Percentiles rank a stretch among this genome's conserved stretches.
Conservation (phyloP, 768 basidiomycete species). For the Tremella mesenterica region DNA sequence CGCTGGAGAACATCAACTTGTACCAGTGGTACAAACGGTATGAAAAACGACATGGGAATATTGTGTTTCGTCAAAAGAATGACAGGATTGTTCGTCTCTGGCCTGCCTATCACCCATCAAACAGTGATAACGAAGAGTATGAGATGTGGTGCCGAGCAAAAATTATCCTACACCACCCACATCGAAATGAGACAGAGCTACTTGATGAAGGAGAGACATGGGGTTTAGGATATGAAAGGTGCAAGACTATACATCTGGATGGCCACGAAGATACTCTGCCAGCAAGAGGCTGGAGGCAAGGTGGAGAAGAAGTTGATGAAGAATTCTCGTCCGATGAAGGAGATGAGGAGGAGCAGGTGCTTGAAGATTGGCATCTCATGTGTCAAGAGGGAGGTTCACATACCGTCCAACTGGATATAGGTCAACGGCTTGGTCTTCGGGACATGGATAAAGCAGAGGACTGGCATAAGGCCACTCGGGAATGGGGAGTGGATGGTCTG, state of each 20-base stretch:
- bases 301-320: background rate
- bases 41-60: no score
- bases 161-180: slow-evolving; percentile 1
- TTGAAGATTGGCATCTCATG: background rate
- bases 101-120: background rate
- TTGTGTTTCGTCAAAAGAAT: no score
- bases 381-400: no score
- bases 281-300: background rate
- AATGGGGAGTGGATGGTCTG: no score
- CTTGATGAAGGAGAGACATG: slow-evolving; percentile 1
- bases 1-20: background rate
- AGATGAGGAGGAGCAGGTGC: background rate
- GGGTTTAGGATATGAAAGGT: background rate
- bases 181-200: background rate
- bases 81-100: background rate
- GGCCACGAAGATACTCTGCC: background rate
- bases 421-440: no score
- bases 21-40: background rate
- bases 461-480: no score
- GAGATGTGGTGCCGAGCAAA: slow-evolving; percentile 3
- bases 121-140: background rate
- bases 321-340: background rate
- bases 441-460: background rate
- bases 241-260: background rate
- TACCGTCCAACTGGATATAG: no score